These are phyloP conservation scores for Cyamopsis tetragonoloba DNA, from an alignment of 306 rosid species.

Conservation along the genomic window DNA sequence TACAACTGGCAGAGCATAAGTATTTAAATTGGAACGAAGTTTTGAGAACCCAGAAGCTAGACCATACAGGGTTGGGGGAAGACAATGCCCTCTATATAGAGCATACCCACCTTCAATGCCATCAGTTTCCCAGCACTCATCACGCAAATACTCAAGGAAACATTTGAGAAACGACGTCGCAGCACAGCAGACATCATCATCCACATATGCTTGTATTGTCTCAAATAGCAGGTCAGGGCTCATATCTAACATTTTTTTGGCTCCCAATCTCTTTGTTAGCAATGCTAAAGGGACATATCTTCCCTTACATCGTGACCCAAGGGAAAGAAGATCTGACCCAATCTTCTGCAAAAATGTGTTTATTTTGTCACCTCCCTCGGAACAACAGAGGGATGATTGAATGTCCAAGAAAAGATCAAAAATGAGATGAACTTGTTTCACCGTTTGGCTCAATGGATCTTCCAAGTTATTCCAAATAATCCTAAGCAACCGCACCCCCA, in stretches of 20 bases:
- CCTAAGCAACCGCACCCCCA: constrained; percentile 71
- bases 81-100: constrained; percentile 65
- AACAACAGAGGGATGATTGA: constrained; percentile 70
- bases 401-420: constrained; percentile 89
- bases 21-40: constrained; percentile 86
- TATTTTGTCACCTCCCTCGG: constrained; percentile 64
- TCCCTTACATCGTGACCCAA: constrained; percentile 91
- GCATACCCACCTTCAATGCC: constrained; percentile 89
- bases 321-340: constrained; percentile 66
- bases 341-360: constrained; percentile 61
- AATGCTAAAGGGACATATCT: constrained; percentile 89
- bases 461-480: constrained; percentile 93
- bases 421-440: constrained; percentile 87
- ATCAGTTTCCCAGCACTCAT: constrained; percentile 81
- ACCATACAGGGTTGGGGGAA: constrained; percentile 72
- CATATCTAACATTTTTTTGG: constrained; percentile 66
- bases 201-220: constrained; percentile 66
- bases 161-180: constrained; percentile 83
- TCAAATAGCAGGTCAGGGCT: constrained; percentile 58
- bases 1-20: constrained; percentile 80
- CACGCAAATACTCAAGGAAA: constrained; percentile 82
- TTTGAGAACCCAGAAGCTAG: constrained; percentile 90
- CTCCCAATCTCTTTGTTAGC: constrained; percentile 86
- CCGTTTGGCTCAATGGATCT: constrained; percentile 95
- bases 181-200: constrained; percentile 95